Evolutionary conservation across 805 yeast genomes (phyloP), one percentile per base, ranked within the genome.

Genomic region (Clavispora santaluciae): DNA sequence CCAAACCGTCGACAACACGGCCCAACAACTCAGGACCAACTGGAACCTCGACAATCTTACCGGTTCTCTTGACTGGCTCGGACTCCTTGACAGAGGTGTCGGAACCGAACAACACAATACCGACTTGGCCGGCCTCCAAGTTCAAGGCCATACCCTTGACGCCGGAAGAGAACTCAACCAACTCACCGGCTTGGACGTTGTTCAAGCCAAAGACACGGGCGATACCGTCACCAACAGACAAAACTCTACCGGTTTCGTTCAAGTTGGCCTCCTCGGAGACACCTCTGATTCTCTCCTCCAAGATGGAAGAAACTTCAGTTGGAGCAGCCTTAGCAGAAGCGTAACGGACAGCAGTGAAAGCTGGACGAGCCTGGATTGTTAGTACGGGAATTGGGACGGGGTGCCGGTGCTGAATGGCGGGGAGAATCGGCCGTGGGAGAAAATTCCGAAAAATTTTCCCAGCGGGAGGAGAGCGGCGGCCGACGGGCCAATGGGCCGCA

Each of bases 101-200:
- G 55, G 98, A 90, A 79, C 99, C 99, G 80, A 93, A 93, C 75
- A 93, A 79, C 76, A 93, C 99, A 68, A 93, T 83, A 88, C 99
- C 99, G 70, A 93, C 99, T 77, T 93, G 98, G 74, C 95, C 97
- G 63, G 98, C 95, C 78, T 93, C 99, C 83, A 93, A 86, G 83
- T 93, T 93, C 70, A 93, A 82, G 66, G 99, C 98, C 99, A 93
- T 93, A 85, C 99, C 99, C 76, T 90, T 88, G 63, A 91, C 98
- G 80, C 99, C 99, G 48, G 99, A 88, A 49, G 96, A 79, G 79
- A 93, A 95, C 78, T 93, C 99, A 64, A 93, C 97, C 72, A 93
- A 82, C 79, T 93, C 99, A 79, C 93, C 99, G 68, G 99, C 99
- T 81, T 91, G 98, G 75, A 89, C 83, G 82, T 93, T 93, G 93